Conservation (phyloP, 495 filamentous ascomycete genomes). For the Parathielavia appendiculata region DNA sequence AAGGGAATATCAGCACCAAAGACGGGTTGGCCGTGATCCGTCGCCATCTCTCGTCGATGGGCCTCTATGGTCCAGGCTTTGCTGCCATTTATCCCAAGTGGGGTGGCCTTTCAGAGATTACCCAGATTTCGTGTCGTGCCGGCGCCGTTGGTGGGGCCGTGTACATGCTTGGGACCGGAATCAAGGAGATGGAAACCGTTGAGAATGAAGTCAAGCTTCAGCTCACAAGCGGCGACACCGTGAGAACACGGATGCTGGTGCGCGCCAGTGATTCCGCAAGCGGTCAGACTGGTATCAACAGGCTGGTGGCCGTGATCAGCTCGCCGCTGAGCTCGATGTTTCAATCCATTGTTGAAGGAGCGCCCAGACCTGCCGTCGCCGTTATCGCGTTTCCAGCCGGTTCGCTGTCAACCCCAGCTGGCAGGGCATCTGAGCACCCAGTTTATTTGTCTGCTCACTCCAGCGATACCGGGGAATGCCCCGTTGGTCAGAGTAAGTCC, state of each 20-base stretch:
- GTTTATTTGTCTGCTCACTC: slow-evolving; percentile 75
- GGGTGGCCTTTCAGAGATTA: slow-evolving; percentile 86
- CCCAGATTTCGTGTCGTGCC: slow-evolving; percentile 88
- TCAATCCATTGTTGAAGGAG: slow-evolving; percentile 64
- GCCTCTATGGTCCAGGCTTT: slow-evolving; percentile 80
- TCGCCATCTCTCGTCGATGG: slow-evolving; percentile 80
- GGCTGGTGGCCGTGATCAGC: slow-evolving; percentile 60
- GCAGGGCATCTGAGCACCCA: slow-evolving; percentile 42
- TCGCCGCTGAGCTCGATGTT: slow-evolving; percentile 65
- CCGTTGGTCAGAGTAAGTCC: slow-evolving; percentile 75
- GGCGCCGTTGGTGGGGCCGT: slow-evolving; percentile 87
- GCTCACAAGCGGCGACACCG: slow-evolving; percentile 55
- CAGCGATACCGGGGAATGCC: slow-evolving; percentile 85
- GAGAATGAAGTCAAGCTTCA: slow-evolving; percentile 39
- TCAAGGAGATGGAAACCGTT: slow-evolving; percentile 37
- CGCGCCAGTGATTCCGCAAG: slow-evolving; percentile 33
- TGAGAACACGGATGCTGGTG: slow-evolving; percentile 55
- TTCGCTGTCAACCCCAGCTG: slow-evolving; percentile 36
- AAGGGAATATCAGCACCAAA: slow-evolving; percentile 48
- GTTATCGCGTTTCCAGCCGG: slow-evolving; percentile 65
- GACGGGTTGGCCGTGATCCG: slow-evolving; percentile 67
- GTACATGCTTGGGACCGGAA: slow-evolving; percentile 73
- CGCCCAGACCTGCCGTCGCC: slow-evolving; percentile 65
- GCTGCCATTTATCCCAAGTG: slow-evolving; percentile 83
- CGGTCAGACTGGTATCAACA: slow-evolving; percentile 27